A percentile compares a stretch with the other conserved stretches of the same genome.
These are phyloP conservation scores for Tolypocladium album DNA, from an alignment of 2,329 filamentous ascomycete species.

Conservation along the genomic window DNA sequence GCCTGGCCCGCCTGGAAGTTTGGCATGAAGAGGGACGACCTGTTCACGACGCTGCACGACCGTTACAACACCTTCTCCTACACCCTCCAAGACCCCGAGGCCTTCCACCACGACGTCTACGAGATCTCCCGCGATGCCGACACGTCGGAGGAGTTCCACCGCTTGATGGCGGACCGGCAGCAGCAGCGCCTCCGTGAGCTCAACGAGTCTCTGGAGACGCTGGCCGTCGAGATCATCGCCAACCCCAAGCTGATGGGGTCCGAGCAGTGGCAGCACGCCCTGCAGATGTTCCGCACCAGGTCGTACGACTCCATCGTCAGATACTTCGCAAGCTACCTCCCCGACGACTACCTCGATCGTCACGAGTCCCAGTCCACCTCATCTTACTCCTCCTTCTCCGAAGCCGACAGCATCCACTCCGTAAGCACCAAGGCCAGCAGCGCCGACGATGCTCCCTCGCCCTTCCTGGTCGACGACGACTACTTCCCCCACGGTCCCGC, in stretches of 20 bases:
- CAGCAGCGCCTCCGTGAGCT: slow-evolving; percentile 42
- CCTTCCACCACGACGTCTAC: slow-evolving; percentile 51
- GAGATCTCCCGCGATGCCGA: slow-evolving; percentile 43
- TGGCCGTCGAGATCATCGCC: slow-evolving; percentile 50
- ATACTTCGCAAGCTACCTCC: slow-evolving; percentile 49
- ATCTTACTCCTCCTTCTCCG: slow-evolving; percentile 25
- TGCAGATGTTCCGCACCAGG: slow-evolving; percentile 48
- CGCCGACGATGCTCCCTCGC: slow-evolving; percentile 23
- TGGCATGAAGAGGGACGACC: slow-evolving; percentile 48
- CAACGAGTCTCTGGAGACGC: slow-evolving; percentile 43
- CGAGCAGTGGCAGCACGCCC: slow-evolving; percentile 46
- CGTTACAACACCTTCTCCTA: slow-evolving; percentile 49
- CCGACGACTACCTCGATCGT: slow-evolving; percentile 34
- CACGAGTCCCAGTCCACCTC: slow-evolving; percentile 22
- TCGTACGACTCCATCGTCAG: slow-evolving; percentile 50
- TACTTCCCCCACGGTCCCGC: slow-evolving; percentile 17
- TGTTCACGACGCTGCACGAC: slow-evolving; percentile 46
- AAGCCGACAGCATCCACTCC: slow-evolving; percentile 24
- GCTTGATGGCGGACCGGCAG: slow-evolving; percentile 41
- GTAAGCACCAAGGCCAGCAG: slow-evolving; percentile 28
- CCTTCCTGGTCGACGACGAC: slow-evolving; percentile 29
- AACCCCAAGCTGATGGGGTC: slow-evolving; percentile 48
- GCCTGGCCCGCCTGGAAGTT: slow-evolving; percentile 54
- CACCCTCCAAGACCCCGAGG: slow-evolving; percentile 46
- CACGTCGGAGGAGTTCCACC: slow-evolving; percentile 43